Base-by-base conservation (phyloP, 495 filamentous ascomycete species). In the Opeltia flavorubescens region DNA sequence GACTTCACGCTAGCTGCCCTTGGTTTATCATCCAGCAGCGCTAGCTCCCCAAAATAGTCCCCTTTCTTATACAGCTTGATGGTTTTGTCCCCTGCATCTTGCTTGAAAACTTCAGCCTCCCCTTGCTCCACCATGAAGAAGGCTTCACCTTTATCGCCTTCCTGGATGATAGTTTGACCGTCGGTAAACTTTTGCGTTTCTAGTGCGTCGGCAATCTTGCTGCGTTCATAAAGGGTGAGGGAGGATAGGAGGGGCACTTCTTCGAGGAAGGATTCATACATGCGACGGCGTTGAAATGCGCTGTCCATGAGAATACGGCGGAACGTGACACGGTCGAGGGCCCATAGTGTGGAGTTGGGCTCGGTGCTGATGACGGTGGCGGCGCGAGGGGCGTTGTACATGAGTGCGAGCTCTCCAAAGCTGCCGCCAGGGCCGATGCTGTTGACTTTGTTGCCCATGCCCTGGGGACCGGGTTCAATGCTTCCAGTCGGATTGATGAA, bases 341-440 rank as follows among this genome's bases (percentile, higher is more conserved):
- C 86, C 91, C 91, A 98, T 5, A 98, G 74, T 1, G 80, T 89
- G 59, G 80, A 86, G 43, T 77, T 70, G 3, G 80, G 55, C 44
- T 93, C 87, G 23, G 80, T 79, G 15, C 84, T 91, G 44, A 93
- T 76, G 44, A 98, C 86, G 1, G 91, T 96, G 3, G 91, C 91
- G n/a, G 93, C 93, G 55, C 91, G 83, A 3, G 93, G 91, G 13
- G 91, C 87, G 56, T 95, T 95, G 66, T 98, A 98, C 91, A 98
- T 96, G 56, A 98, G 70, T 20, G 91, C 91, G 43, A 98, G 70
- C 66, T 98, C 91, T 51, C 91, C 91, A 66, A 98, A 98, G n/a
- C 86, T 93, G 44, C 89, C 87, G 24, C 93, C 93, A 2, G 88
- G 77, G 30, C 83, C 83, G 45, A 88, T 89, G 31, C 66, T 75